Percentiles rank a stretch among this genome's conserved stretches.
Evolutionary conservation across 345 rosid genomes (phyloP).

Genomic region (Syzygium oleosum): DNA sequence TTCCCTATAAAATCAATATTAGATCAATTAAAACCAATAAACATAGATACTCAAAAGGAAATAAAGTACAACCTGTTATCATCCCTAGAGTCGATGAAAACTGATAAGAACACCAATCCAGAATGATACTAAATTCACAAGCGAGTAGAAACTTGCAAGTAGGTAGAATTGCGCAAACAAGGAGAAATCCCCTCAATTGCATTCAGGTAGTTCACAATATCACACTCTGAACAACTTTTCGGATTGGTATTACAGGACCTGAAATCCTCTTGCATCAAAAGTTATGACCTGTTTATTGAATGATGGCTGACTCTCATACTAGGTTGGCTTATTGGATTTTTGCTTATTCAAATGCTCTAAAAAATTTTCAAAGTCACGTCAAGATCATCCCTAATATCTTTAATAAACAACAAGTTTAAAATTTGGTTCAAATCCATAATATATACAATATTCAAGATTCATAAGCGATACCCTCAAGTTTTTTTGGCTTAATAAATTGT

Average conservation of each 20-base stretch:
- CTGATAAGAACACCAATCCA: background rate
- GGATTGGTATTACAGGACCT: background rate
- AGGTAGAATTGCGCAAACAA: background rate
- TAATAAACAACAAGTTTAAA: background rate
- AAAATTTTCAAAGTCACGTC: background rate
- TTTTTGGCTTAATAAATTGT: background rate
- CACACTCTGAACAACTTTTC: background rate
- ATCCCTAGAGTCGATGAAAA: background rate
- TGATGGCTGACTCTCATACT: background rate
- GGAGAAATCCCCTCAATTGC: background rate
- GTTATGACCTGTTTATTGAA: background rate
- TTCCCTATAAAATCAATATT: background rate
- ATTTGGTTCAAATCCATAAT: background rate
- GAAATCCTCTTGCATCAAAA: background rate
- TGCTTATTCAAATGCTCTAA: background rate
- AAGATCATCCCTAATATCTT: background rate
- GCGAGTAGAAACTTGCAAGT: background rate
- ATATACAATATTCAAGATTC: background rate
- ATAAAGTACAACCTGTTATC: background rate
- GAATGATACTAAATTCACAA: background rate
- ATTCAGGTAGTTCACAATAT: background rate
- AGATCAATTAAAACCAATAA: background rate
- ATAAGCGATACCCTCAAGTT: background rate
- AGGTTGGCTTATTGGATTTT: background rate
- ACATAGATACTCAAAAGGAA: background rate